These are phyloP conservation scores for Solanum clarkiae DNA, from an alignment of 257 asterid genomes.

Conservation along the genomic window DNA sequence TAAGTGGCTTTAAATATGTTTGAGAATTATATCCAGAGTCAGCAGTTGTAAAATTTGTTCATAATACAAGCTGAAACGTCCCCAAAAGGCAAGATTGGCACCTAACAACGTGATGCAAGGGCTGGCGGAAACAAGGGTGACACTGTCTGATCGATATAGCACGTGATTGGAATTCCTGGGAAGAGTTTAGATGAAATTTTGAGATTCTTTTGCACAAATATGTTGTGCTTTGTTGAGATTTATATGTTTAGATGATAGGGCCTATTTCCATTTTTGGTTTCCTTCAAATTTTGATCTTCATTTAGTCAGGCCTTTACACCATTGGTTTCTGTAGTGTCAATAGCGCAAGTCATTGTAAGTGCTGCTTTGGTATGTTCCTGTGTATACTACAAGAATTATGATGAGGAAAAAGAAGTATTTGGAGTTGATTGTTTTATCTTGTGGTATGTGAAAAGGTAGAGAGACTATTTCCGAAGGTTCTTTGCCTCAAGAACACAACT, in stretches of 20 bases:
- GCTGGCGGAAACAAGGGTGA: slow-evolving; percentile 37
- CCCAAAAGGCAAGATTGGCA: slow-evolving; percentile 8
- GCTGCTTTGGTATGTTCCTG: slow-evolving; percentile 10
- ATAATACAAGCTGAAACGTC: slow-evolving; percentile 11
- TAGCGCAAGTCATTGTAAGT: slow-evolving; percentile 14
- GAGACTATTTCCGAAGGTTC: background rate
- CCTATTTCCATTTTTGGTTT: background rate
- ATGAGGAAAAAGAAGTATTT: background rate
- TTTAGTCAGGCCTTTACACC: slow-evolving; percentile 17
- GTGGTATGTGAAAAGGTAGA: no score
- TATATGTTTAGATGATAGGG: slow-evolving; percentile 5
- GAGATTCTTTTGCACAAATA: slow-evolving; percentile 50
- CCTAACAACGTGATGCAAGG: slow-evolving; percentile 21
- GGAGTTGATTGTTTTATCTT: background rate
- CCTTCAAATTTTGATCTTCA: background rate
- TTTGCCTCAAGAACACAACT: background rate
- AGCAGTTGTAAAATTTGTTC: slow-evolving; percentile 23
- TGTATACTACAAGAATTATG: slow-evolving; percentile 12
- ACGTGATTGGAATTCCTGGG: slow-evolving; percentile 11
- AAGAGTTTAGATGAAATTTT: slow-evolving; percentile 18
- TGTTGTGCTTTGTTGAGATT: slow-evolving; percentile 25
- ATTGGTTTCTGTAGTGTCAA: slow-evolving; percentile 22
- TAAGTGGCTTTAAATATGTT: slow-evolving; percentile 10
- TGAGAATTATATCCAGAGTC: background rate
- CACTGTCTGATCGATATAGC: slow-evolving; percentile 10